A percentile compares a stretch with the other conserved stretches of the same genome.
Conservation (phyloP, 2,329 filamentous ascomycete species). For the Cordyceps tenuipes region DNA sequence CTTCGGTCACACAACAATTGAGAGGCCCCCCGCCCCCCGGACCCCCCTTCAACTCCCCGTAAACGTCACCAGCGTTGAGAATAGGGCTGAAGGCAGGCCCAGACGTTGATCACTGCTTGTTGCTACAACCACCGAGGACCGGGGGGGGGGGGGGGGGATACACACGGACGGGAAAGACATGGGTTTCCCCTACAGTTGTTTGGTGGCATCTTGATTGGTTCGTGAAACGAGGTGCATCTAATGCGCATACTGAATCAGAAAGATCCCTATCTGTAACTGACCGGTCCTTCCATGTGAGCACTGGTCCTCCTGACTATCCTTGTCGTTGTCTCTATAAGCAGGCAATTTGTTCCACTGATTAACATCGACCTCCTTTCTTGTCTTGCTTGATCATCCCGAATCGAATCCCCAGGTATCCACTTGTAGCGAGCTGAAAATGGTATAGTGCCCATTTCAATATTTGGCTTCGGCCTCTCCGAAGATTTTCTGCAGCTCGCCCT, state of each 20-base stretch:
- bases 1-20: not conserved
- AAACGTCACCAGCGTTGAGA: not conserved
- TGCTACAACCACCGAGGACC: not conserved
- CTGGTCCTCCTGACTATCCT: too few relatives aligned
- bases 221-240: not conserved
- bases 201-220: not conserved
- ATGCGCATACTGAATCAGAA: not conserved
- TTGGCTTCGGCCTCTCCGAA: slow-evolving; percentile 1
- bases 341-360: not conserved
- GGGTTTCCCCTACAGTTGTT: not conserved
- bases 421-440: not conserved
- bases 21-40: not conserved
- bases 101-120: not conserved
- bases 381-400: not conserved
- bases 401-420: not conserved
- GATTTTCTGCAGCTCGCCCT: not conserved
- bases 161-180: not conserved
- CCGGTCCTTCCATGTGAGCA: not conserved
- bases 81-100: not conserved
- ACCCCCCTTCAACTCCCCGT: too few relatives aligned
- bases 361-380: not conserved
- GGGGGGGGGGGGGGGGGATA: not conserved
- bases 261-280: not conserved
- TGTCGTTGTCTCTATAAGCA: too few relatives aligned
- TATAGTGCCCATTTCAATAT: not conserved